Evolutionary conservation across 306 rosid genomes (phyloP), one percentile per base, ranked within the genome.

Genomic region (Casuarina cunninghamiana): DNA sequence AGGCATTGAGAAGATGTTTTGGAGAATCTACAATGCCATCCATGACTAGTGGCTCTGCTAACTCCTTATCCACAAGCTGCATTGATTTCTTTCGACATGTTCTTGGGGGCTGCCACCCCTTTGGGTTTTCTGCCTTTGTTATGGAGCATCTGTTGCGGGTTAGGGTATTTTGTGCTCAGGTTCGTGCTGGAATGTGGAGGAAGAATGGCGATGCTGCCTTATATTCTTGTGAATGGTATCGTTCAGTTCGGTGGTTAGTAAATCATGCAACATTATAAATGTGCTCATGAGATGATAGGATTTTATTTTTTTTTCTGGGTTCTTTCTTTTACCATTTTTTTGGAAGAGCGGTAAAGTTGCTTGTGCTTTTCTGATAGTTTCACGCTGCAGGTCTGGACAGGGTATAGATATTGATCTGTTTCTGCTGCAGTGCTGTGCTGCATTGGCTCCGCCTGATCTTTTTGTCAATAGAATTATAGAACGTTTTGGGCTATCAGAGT

Each of bases 91-190:
- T 96, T 81, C 92, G 83, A 75, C 87, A 81, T 78, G 85, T 90
- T 86, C 87, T 96, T 38, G 82, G 83, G 69, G 93, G 97, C 79
- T 90, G 91, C 83, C 98, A 96, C 49, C 98, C 98, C 10, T 80
- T 67, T 82, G 99, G 99, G 58, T 96, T 96, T 88, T 93, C 99
- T 85, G 88, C 98, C 44, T 91, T 80, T 76, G 79, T 90, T 54
- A 93, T 96, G 99, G 99, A 96, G 90, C 97, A 96, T 87, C 99
- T 97, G 38, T 85, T 96, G 76, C 91, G 97, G 71, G 90, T 91
- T 71, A 88, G 90, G 87, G 99, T 90, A 72, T 96, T 96, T 81
- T 96, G 98, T 90, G 97, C 99, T 43, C 83, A 93, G 85, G 93
- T 93, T 83, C 95, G 89, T 71, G 93, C 99, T 83, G 99, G 97